Base-by-base conservation (phyloP, 179 eudicot genomes). In the Actinidia chinensis region DNA sequence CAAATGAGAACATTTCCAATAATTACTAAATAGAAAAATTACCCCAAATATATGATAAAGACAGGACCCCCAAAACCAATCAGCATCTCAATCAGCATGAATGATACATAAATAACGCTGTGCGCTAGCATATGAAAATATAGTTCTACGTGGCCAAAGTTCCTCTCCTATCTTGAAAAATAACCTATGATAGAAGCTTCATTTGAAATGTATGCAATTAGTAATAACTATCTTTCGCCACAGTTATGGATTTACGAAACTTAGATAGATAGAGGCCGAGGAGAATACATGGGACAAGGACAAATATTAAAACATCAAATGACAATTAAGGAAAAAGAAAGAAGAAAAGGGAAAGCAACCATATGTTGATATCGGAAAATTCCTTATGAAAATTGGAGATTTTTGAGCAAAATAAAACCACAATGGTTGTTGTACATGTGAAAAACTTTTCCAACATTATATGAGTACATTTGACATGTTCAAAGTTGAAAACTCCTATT, bases 51-150 rank as follows among this genome's bases (percentile, higher is more conserved):
- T n/a, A n/a, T n/a, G n/a, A n/a, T n/a, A n/a, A n/a, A n/a, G n/a
- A n/a, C 64, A 84, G 59, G 58, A 93, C 97, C 96, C 86, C 86
- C 86, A 56, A 47, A 82, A 55, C 91, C 60, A 75, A 91, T 97
- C 78, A 93, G 78, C 97, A 93, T 90, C 80, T 91, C 94, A 73
- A 87, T 90, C 79, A 93, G 81, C 96, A 90, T 93, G 83, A 87
- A 93, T 44, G 97, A 83, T 25, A 93, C 68, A 68, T 93, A n/a
- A n/a, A n/a, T 93, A 75, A 93, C 88, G 71, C 98, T 97, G 55
- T n/a, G 98, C 98, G 63, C 87, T 91, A 81, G 97, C 98, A 73
- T 91, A 93, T 40, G 98, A 97, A n/a, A n/a, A n/a, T n/a, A 76
- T 93, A 93, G 79, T 95, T 98, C 98, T 98, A 95, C 6, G 58